These are phyloP conservation scores for Fusarium falciforme DNA, from an alignment of 2,329 filamentous ascomycete species.

Conservation along the genomic window DNA sequence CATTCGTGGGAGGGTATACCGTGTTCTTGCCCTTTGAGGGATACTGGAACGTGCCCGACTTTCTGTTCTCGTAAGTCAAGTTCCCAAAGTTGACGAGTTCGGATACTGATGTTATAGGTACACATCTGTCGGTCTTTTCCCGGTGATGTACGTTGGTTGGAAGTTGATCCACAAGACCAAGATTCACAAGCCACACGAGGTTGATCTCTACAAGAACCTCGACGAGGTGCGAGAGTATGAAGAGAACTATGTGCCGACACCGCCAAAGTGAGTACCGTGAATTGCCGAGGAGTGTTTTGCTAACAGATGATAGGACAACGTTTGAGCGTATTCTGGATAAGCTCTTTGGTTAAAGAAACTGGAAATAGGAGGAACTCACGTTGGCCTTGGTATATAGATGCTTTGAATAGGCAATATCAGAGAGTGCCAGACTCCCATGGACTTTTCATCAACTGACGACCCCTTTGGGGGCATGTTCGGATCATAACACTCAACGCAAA, in stretches of 20 bases:
- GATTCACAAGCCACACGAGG: conserved; percentile 65
- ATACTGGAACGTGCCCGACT: conserved; percentile 75
- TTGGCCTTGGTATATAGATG: background rate
- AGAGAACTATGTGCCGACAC: conserved; percentile 65
- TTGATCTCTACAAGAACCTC: conserved; percentile 72
- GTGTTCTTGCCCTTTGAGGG: conserved; percentile 74
- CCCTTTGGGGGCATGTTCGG: too few species aligned
- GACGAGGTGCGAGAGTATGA: conserved; percentile 77
- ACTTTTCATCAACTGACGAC: background rate
- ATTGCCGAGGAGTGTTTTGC: background rate
- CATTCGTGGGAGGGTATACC: conserved; percentile 79
- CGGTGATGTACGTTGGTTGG: conserved; percentile 76
- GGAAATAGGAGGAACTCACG: background rate
- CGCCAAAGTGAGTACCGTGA: conserved; percentile 61
- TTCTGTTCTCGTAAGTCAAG: conserved; percentile 75
- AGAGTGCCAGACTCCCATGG: background rate
- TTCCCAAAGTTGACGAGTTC: background rate
- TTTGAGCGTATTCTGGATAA: conserved; percentile 36
- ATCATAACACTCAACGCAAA: background rate
- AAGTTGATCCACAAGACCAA: conserved; percentile 76
- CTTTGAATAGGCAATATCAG: background rate
- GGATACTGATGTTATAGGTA: conserved; percentile 57
- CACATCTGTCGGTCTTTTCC: conserved; percentile 78
- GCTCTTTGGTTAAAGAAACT: conserved; percentile 21
- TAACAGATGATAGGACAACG: conserved; percentile 22